Conservation (phyloP, 2,329 filamentous ascomycete species). For the Monosporascus sp. region DNA sequence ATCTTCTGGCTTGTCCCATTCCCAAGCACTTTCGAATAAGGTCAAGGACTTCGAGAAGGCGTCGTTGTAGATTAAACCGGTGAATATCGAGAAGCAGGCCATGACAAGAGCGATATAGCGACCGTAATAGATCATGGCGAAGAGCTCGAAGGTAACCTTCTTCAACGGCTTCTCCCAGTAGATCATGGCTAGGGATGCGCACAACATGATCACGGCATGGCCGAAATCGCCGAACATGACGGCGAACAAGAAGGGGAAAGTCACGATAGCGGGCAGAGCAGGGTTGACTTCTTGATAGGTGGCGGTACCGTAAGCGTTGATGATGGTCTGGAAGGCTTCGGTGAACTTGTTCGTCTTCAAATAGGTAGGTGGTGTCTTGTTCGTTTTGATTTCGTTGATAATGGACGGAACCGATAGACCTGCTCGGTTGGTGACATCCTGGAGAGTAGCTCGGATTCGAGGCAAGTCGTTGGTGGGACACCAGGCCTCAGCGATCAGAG, state of each 20-base stretch:
- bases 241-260: constrained; percentile 98
- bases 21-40: constrained; percentile 84
- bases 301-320: constrained; percentile 95
- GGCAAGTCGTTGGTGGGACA: constrained; percentile 87
- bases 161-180: constrained; percentile 91
- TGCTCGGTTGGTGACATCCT: constrained; percentile 93
- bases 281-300: constrained; percentile 98
- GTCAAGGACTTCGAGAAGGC: constrained; percentile 91
- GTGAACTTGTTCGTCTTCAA: constrained; percentile 99
- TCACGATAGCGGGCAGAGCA: constrained; percentile 89
- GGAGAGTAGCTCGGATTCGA: constrained; percentile 85
- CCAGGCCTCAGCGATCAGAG: constrained; percentile 96
- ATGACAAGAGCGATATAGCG: constrained; percentile 98
- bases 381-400: constrained; percentile 94
- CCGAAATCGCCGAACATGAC: constrained; percentile 99
- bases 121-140: constrained; percentile 98
- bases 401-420: constrained; percentile 97
- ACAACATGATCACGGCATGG: constrained; percentile 84
- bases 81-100: constrained; percentile 95
- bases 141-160: constrained; percentile 89
- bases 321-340: constrained; percentile 96
- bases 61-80: constrained; percentile 96
- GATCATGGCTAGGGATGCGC: constrained; percentile 85
- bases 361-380: constrained; percentile 95
- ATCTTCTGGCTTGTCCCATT: constrained; percentile 63